Evolutionary conservation across 2,329 filamentous ascomycete species (phyloP).

Genomic region (Grosmannia penicillata): DNA sequence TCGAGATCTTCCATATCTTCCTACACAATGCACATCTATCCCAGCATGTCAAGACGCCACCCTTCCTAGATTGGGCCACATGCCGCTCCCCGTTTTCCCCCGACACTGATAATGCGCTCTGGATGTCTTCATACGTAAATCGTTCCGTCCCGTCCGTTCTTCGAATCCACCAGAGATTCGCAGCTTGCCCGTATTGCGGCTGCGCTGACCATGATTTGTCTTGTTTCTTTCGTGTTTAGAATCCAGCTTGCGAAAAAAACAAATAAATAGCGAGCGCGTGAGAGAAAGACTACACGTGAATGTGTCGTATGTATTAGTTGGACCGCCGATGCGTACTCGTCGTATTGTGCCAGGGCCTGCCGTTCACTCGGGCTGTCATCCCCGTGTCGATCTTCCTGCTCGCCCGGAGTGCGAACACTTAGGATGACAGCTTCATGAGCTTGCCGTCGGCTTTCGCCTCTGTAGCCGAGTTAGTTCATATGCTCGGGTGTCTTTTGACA

Average conservation of each 20-base stretch:
- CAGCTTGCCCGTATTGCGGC: background rate
- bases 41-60: constrained; percentile 1
- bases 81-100: background rate
- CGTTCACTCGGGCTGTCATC: too few relatives aligned
- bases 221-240: too few relatives aligned
- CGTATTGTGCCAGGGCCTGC: too few relatives aligned
- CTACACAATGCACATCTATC: background rate
- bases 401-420: too few relatives aligned
- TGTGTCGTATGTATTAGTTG: too few relatives aligned
- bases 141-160: background rate
- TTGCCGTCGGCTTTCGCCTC: constrained; percentile 65
- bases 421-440: constrained; percentile 25
- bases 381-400: too few relatives aligned
- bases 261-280: too few relatives aligned
- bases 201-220: too few relatives aligned
- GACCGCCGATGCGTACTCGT: too few relatives aligned
- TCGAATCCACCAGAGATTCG: background rate
- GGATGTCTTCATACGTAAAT: background rate
- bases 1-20: background rate
- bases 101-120: background rate
- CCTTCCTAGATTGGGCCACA: background rate
- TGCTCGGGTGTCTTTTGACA: background rate
- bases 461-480: constrained; percentile 14
- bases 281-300: too few relatives aligned
- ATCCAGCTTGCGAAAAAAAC: too few relatives aligned